Evolutionary conservation across 129 eudicot genomes (phyloP), one percentile per base, ranked within the genome.

Genomic region (Erigeron canadensis): DNA sequence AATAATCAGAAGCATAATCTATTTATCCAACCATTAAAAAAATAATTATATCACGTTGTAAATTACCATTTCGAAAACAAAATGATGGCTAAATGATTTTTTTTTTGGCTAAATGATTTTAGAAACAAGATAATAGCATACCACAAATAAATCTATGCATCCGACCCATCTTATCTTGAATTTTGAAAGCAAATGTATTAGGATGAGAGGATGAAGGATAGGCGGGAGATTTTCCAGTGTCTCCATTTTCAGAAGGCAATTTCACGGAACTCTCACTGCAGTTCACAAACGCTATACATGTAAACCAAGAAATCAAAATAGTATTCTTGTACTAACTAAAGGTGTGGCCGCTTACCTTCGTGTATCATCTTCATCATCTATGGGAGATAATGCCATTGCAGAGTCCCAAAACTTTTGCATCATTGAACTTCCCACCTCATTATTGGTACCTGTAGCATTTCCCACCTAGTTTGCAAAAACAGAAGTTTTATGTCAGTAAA

Each of bases 391-490:
- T 59, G 80, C 89, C 97, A 90, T 86, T n/a, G 97, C 96, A 74
- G 98, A 89, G 83, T 90, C 97, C 99, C 97, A 95, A 82, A 95
- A 95, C 62, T 84, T 90, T 80, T 95, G 97, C 99, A 95, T 84
- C 97, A 90, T 77, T 34, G 85, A 80, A 74, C 58, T 84, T 81
- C 97, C 83, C 62, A 86, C 91, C 73, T 90, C 99, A 66, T 73
- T 86, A 78, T 73, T 90, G 55, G 78, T 82, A 54, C 90, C 96
- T 45, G 89, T 81, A 76, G 96, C 71, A 83, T 73, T 88, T 69
- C 99, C 99, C 78, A 95, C 90, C 99, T 95, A 81, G 65, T 79
- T 65, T 13, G 38, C 37, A 75, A 76, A 9, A 65, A 42, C 8
- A n/a, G 15, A 7, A 38, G 39, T 12, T 34, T 15, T 34, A 44